Conservation (phyloP, 345 rosid genomes). For the Geranium rotundifolium region DNA sequence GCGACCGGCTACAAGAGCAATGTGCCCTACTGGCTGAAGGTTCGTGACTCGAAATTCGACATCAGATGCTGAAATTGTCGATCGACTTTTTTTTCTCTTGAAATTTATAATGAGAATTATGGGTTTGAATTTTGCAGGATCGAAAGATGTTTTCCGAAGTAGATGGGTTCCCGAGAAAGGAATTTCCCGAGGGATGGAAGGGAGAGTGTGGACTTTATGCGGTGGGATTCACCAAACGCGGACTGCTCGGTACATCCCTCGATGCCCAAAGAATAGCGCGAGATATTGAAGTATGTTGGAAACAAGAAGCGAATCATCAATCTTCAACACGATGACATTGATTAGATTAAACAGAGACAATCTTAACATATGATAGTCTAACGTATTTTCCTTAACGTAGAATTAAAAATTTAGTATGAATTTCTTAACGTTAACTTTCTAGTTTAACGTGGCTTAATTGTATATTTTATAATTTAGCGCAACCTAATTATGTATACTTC, state of each 20-base stretch:
- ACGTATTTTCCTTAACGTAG: too few relatives aligned
- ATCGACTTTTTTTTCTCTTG: too few relatives aligned
- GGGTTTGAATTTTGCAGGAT: neutral
- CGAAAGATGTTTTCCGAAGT: neutral
- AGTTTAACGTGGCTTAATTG: too few relatives aligned
- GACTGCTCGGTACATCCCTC: neutral
- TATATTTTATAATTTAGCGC: too few relatives aligned
- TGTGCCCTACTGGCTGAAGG: conserved; percentile 91
- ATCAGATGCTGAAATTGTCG: too few relatives aligned
- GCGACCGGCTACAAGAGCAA: conserved; percentile 97
- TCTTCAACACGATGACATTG: too few relatives aligned
- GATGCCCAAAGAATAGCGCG: neutral
- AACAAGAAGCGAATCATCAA: too few relatives aligned
- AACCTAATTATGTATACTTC: too few relatives aligned
- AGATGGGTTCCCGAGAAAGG: neutral
- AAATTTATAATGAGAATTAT: neutral
- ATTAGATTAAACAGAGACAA: too few relatives aligned
- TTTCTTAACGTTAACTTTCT: too few relatives aligned
- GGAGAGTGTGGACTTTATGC: neutral
- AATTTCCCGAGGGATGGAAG: conserved; percentile 1
- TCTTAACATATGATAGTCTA: too few relatives aligned
- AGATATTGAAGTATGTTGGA: neutral
- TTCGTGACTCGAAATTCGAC: conserved; percentile 9
- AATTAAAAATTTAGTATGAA: too few relatives aligned
- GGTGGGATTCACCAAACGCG: neutral